Evolutionary conservation across 768 basidiomycete species (phyloP).

Genomic region (Crepidotus variabilis): DNA sequence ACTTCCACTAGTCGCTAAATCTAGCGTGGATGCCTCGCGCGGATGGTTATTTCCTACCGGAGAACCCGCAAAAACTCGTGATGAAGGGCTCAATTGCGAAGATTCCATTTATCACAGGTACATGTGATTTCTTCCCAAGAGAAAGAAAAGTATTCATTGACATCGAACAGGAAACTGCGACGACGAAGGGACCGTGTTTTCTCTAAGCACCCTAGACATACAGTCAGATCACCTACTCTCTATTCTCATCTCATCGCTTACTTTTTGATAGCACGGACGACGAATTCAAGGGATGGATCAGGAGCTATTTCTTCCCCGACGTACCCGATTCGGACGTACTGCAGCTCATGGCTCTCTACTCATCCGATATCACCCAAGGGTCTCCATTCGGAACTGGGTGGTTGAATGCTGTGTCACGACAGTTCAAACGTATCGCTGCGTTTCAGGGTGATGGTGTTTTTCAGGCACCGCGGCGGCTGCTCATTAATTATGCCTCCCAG

Average conservation of each 20-base stretch:
- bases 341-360: conserved; percentile 31
- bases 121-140: not conserved
- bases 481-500: conserved; percentile 32
- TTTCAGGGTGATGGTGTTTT: conserved; percentile 49
- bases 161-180: conserved; percentile 43
- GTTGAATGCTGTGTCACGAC: conserved; percentile 38
- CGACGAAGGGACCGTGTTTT: conserved; percentile 58
- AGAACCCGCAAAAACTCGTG: conserved; percentile 38
- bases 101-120: conserved; percentile 46
- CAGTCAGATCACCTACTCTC: conserved; percentile 30
- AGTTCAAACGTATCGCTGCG: conserved; percentile 47
- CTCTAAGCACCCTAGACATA: conserved; percentile 44
- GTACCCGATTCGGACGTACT: conserved; percentile 24
- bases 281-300: conserved; percentile 18
- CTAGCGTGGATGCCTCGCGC: conserved; percentile 46
- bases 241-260: not conserved
- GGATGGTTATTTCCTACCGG: conserved; percentile 48
- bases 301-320: conserved; percentile 27
- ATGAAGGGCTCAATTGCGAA: conserved; percentile 40
- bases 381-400: conserved; percentile 50
- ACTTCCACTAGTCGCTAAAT: conserved; percentile 30
- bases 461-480: conserved; percentile 45
- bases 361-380: conserved; percentile 36
- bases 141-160: not conserved
- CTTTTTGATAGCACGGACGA: conserved; percentile 20